phyloP scores from a whole-genome alignment of 208 protist genomes.

The Hexamita inflata region DNA sequence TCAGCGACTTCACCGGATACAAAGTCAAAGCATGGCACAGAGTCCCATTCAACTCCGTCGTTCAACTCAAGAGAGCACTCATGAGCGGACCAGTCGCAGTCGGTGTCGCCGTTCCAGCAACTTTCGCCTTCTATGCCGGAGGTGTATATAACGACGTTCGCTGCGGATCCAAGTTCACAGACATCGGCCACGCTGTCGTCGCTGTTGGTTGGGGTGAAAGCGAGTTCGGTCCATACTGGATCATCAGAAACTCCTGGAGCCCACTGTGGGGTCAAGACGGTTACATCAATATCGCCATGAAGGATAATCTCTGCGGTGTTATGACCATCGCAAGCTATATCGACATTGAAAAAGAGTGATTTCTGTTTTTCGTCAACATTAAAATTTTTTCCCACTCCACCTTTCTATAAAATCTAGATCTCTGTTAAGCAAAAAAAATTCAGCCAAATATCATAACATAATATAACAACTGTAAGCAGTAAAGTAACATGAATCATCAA shows the following conservation, averaged over 20 bases:
- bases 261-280: neutral
- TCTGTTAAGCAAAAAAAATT: too few relatives aligned
- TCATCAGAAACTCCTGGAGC: slow-evolving; percentile 11
- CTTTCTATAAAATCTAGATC: too few relatives aligned
- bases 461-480: too few relatives aligned
- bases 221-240: slow-evolving; percentile 1
- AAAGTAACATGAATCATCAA: too few relatives aligned
- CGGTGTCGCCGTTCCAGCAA: slow-evolving; percentile 1
- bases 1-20: neutral
- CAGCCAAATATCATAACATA: too few relatives aligned
- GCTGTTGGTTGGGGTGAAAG: neutral
- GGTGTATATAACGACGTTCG: neutral
- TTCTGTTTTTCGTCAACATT: too few relatives aligned
- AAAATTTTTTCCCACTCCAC: too few relatives aligned
- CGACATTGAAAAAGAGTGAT: too few relatives aligned
- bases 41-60: neutral
- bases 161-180: neutral
- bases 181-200: slow-evolving; percentile 4
- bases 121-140: slow-evolving; percentile 7
- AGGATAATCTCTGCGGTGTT: slow-evolving; percentile 17
- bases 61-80: neutral
- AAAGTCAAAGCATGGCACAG: neutral
- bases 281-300: neutral
- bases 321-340: too few relatives aligned
- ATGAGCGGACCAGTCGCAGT: neutral